Conservation (phyloP, 2,329 filamentous ascomycete species). For the Trichoderma polysporum region DNA sequence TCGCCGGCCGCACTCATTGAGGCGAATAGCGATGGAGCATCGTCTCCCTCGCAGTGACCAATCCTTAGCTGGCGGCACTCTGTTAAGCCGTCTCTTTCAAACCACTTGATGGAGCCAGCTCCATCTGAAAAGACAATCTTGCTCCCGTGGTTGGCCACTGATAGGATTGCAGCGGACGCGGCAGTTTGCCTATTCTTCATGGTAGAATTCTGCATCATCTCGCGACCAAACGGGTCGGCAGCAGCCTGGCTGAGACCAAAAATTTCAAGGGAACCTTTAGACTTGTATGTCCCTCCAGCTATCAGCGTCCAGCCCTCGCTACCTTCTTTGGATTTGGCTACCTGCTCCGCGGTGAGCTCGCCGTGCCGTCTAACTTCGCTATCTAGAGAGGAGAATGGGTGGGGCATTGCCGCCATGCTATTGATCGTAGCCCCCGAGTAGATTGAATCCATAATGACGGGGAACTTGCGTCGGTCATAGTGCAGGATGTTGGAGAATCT, state of each 20-base stretch:
- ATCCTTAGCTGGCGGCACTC: slow-evolving; percentile 57
- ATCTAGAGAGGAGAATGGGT: slow-evolving; percentile 63
- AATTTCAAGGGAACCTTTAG: slow-evolving; percentile 85
- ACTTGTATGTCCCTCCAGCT: slow-evolving; percentile 87
- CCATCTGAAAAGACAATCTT: slow-evolving; percentile 82
- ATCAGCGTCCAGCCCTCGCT: slow-evolving; percentile 65
- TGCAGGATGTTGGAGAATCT: slow-evolving; percentile 85
- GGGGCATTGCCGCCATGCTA: slow-evolving; percentile 67
- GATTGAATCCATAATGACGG: slow-evolving; percentile 71
- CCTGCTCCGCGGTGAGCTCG: slow-evolving; percentile 54
- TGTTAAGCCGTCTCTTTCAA: slow-evolving; percentile 77
- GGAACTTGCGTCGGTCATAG: slow-evolving; percentile 86
- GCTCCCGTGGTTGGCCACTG: slow-evolving; percentile 77
- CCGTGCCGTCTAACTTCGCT: slow-evolving; percentile 57
- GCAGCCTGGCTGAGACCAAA: slow-evolving; percentile 58
- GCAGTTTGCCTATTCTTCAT: slow-evolving; percentile 83
- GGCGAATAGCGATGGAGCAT: slow-evolving; percentile 51
- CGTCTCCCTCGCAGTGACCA: slow-evolving; percentile 52
- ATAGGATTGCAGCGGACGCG: slow-evolving; percentile 76
- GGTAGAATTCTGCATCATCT: slow-evolving; percentile 43
- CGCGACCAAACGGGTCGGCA: slow-evolving; percentile 29
- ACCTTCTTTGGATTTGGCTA: slow-evolving; percentile 52
- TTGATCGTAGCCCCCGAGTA: slow-evolving; percentile 80
- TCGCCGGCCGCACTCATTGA: slow-evolving; percentile 61
- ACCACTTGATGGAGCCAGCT: slow-evolving; percentile 82